These are phyloP conservation scores for Termitomyces sp. DNA, from an alignment of 768 basidiomycete species.

Conservation along the genomic window DNA sequence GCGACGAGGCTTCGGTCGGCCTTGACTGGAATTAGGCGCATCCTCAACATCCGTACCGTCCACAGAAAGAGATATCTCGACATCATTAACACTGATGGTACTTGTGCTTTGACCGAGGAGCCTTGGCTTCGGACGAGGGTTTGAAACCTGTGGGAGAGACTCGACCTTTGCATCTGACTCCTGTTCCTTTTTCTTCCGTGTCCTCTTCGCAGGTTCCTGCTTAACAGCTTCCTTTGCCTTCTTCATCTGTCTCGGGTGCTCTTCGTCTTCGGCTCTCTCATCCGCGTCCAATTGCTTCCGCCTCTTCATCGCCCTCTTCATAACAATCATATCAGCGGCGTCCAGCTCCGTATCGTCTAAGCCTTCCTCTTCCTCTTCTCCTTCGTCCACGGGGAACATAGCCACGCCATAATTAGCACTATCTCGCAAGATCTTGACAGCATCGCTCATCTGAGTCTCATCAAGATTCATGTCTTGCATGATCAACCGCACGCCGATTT, in stretches of 20 bases:
- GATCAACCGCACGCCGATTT: constrained; percentile 78
- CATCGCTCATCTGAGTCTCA: constrained; percentile 33
- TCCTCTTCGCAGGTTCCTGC: constrained; percentile 4
- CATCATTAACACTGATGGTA: constrained; percentile 10
- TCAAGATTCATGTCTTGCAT: constrained; percentile 59
- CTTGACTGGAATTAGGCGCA: background rate
- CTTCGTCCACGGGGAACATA: constrained; percentile 72
- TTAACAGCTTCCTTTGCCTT: constrained; percentile 10
- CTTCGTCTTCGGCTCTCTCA: constrained; percentile 26
- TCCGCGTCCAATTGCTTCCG: constrained; percentile 44
- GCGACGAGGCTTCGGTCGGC: background rate
- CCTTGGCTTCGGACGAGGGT: constrained; percentile 18
- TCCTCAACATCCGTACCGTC: constrained; percentile 1
- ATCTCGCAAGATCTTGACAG: constrained; percentile 58
- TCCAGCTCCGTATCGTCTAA: constrained; percentile 27
- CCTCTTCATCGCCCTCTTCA: constrained; percentile 48
- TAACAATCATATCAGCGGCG: constrained; percentile 45
- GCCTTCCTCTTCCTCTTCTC: constrained; percentile 35
- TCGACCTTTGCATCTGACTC: constrained; percentile 6
- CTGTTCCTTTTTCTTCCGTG: constrained; percentile 11
- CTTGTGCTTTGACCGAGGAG: constrained; percentile 14
- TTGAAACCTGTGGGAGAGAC: constrained; percentile 1
- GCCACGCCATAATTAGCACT: constrained; percentile 81
- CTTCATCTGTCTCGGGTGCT: constrained; percentile 10
- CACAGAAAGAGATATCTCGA: constrained; percentile 1